phyloP scores from a whole-genome alignment of 2,329 filamentous ascomycete species.

The Fusarium transvaalense region DNA sequence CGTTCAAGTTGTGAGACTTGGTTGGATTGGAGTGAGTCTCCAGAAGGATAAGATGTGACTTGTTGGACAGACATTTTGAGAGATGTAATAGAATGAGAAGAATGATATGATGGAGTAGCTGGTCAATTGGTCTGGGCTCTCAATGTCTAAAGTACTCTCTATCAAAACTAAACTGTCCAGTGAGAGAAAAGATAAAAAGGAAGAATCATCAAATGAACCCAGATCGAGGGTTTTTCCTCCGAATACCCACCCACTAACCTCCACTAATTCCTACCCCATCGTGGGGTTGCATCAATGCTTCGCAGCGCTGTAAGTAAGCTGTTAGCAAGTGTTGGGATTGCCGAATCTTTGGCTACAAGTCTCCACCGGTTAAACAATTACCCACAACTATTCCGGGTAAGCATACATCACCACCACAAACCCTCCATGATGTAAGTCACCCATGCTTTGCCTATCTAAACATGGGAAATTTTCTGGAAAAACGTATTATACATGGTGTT shows the following conservation, averaged over 20 bases:
- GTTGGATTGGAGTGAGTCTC: conserved; percentile 42
- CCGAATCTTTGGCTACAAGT: neutral
- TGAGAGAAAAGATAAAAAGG: conserved; percentile 15
- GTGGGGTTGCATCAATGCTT: conserved; percentile 8
- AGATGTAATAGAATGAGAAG: neutral
- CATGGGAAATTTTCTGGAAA: conserved; percentile 5
- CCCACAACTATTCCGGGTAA: conserved; percentile 28
- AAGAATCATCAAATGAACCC: conserved; percentile 11
- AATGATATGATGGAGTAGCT: neutral
- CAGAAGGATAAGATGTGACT: conserved; percentile 30
- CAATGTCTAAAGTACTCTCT: conserved; percentile 27
- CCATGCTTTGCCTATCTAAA: neutral
- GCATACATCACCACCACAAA: conserved; percentile 4
- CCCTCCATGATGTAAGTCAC: conserved; percentile 18
- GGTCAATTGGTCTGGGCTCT: neutral
- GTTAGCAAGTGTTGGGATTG: no score
- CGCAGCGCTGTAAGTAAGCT: no score
- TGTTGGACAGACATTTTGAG: conserved; percentile 39
- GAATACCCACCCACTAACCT: conserved; percentile 14
- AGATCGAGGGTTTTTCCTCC: conserved; percentile 35
- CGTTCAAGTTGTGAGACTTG: conserved; percentile 53
- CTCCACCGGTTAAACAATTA: conserved; percentile 37
- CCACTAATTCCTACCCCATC: conserved; percentile 15
- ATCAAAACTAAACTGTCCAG: conserved; percentile 14
- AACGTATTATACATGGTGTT: neutral